phyloP scores from a whole-genome alignment of 192 early-diverging fungal genomes.

The Gryganskiella cystojenkinii region DNA sequence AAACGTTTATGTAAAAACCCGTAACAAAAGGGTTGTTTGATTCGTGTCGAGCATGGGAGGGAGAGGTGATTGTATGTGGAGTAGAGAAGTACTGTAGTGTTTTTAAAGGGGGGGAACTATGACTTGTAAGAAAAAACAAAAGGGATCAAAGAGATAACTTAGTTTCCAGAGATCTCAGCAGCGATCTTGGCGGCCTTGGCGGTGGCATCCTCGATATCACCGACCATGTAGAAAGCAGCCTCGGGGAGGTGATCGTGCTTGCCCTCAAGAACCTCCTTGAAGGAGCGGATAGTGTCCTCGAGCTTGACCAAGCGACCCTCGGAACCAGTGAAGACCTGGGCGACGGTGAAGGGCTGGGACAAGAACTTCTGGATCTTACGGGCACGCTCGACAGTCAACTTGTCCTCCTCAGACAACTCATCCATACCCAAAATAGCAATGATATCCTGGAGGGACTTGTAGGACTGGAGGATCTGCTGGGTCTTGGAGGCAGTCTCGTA shows the following conservation, averaged over 20 bases:
- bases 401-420: constrained; percentile 98
- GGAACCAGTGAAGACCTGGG: constrained; percentile 97
- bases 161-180: constrained; percentile 55
- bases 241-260: constrained; percentile 97
- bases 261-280: constrained; percentile 96
- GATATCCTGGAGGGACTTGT: constrained; percentile 99
- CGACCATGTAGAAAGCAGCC: constrained; percentile 98
- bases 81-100: too few relatives aligned
- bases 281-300: constrained; percentile 96
- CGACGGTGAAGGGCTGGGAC: constrained; percentile 98
- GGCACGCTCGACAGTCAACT: constrained; percentile 97
- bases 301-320: constrained; percentile 92
- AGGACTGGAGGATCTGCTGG: constrained; percentile 97
- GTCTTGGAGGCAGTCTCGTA: constrained; percentile 93
- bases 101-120: too few relatives aligned
- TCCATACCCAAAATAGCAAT: constrained; percentile 99
- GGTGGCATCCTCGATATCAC: constrained; percentile 94
- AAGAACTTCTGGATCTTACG: constrained; percentile 99
- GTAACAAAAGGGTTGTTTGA: too few relatives aligned
- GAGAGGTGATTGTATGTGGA: too few relatives aligned
- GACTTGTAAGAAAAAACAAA: background rate
- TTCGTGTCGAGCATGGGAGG: too few relatives aligned
- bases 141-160: constrained; percentile 17
- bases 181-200: constrained; percentile 81
- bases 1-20: too few relatives aligned